These are phyloP conservation scores for Leptodermis oblonga DNA, from an alignment of 257 asterid genomes.

Conservation along the genomic window DNA sequence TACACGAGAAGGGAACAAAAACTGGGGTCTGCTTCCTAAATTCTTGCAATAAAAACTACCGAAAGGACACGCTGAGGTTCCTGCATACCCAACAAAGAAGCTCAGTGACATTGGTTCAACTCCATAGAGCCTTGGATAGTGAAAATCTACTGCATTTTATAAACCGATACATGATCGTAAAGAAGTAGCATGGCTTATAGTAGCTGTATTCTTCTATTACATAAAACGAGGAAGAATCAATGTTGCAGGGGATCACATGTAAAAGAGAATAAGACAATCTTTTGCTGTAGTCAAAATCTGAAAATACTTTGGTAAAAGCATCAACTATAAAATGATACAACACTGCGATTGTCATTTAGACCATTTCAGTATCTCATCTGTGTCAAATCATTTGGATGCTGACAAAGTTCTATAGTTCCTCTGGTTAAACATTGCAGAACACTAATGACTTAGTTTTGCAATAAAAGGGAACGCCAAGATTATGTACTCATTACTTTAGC, in stretches of 20 bases:
- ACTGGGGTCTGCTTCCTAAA: slow-evolving; percentile 75
- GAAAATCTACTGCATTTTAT: neutral
- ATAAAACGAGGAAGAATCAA: neutral
- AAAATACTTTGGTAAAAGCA: neutral
- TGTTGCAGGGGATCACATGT: neutral
- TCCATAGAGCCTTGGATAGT: neutral
- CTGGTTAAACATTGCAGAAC: no score
- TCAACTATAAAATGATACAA: neutral
- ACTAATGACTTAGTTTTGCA: neutral
- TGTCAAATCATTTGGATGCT: neutral
- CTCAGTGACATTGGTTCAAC: neutral
- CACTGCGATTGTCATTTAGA: neutral
- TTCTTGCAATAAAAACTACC: slow-evolving; percentile 88
- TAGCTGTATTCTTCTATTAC: neutral
- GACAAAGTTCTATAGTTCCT: neutral
- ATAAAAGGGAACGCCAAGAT: neutral
- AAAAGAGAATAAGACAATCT: no score
- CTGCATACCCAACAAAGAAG: slow-evolving; percentile 35
- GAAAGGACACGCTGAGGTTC: slow-evolving; percentile 90
- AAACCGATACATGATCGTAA: neutral
- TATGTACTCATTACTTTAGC: neutral
- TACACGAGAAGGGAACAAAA: slow-evolving; percentile 79
- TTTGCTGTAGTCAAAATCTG: neutral
- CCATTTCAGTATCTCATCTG: neutral
- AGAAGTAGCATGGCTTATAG: neutral